Percentiles rank a stretch among this genome's conserved stretches.
Evolutionary conservation across 208 protist species (phyloP).

Genomic region (Zelonia costaricensis): DNA sequence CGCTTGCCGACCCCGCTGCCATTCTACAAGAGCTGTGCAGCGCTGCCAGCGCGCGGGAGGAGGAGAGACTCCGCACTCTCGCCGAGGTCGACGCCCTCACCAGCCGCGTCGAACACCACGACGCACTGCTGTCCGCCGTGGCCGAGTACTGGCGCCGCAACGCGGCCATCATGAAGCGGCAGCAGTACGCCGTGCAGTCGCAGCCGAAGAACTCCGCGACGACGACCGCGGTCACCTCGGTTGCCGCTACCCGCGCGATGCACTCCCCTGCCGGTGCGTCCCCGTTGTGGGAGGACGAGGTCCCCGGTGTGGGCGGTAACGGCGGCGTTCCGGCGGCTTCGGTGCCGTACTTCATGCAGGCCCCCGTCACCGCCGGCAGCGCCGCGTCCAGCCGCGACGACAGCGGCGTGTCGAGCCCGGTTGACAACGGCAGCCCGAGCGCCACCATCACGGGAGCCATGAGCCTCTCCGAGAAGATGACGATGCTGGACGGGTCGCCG

Average conservation of each 20-base stretch:
- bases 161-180: constrained; percentile 32
- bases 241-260: too few species aligned
- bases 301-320: neutral
- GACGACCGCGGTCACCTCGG: neutral
- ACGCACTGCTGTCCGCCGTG: constrained; percentile 30
- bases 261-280: too few species aligned
- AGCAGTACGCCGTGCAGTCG: constrained; percentile 25
- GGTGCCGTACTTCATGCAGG: neutral
- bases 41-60: constrained; percentile 21
- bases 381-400: neutral
- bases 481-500: constrained; percentile 11
- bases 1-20: constrained; percentile 11
- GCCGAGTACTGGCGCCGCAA: constrained; percentile 69
- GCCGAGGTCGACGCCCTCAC: constrained; percentile 15
- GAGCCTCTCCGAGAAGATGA: neutral
- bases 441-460: neutral
- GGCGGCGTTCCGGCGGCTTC: too few species aligned
- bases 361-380: neutral
- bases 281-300: neutral
- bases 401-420: neutral
- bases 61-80: constrained; percentile 11
- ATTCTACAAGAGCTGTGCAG: constrained; percentile 38
- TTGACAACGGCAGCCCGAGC: neutral
- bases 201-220: constrained; percentile 4
- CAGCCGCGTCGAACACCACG: constrained; percentile 16